phyloP scores from a whole-genome alignment of 2,329 filamentous ascomycete species.

The Fusarium ramigenum region DNA sequence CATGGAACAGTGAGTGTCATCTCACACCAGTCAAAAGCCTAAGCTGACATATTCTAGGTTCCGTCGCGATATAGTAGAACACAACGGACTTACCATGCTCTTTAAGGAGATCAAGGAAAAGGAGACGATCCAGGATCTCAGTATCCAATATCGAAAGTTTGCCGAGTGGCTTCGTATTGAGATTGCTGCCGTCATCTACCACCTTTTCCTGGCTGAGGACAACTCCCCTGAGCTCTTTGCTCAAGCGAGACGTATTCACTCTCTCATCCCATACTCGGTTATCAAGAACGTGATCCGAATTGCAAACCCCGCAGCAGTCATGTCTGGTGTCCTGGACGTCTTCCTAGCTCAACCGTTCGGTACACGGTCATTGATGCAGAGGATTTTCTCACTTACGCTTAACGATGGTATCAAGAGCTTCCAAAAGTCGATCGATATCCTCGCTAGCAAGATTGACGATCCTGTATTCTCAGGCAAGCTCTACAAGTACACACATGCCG shows the following conservation, averaged over 20 bases:
- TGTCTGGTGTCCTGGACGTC: slow-evolving; percentile 93
- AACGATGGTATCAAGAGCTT: slow-evolving; percentile 89
- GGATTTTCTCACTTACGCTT: slow-evolving; percentile 91
- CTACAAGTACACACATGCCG: slow-evolving; percentile 78
- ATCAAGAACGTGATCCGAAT: slow-evolving; percentile 98
- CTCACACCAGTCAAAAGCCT: not conserved
- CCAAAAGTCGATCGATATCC: slow-evolving; percentile 84
- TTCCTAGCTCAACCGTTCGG: slow-evolving; percentile 97
- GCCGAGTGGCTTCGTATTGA: slow-evolving; percentile 98
- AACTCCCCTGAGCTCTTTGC: slow-evolving; percentile 97
- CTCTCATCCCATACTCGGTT: slow-evolving; percentile 89
- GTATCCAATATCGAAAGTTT: slow-evolving; percentile 96
- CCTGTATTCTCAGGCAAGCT: slow-evolving; percentile 82
- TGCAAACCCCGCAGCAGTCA: slow-evolving; percentile 94
- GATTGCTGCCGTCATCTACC: slow-evolving; percentile 94
- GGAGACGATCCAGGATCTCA: slow-evolving; percentile 85
- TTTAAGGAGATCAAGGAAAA: slow-evolving; percentile 95
- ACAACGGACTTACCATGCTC: slow-evolving; percentile 87
- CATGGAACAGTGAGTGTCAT: slow-evolving; percentile 81
- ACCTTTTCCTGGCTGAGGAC: slow-evolving; percentile 96
- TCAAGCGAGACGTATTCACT: slow-evolving; percentile 93
- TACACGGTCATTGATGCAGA: slow-evolving; percentile 86
- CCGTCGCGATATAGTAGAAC: slow-evolving; percentile 72
- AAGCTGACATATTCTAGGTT: slow-evolving; percentile 56
- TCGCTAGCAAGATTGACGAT: slow-evolving; percentile 83